These are phyloP conservation scores for Digitaria exilis DNA, from an alignment of 202 grass and related monocot species.

Conservation along the genomic window DNA sequence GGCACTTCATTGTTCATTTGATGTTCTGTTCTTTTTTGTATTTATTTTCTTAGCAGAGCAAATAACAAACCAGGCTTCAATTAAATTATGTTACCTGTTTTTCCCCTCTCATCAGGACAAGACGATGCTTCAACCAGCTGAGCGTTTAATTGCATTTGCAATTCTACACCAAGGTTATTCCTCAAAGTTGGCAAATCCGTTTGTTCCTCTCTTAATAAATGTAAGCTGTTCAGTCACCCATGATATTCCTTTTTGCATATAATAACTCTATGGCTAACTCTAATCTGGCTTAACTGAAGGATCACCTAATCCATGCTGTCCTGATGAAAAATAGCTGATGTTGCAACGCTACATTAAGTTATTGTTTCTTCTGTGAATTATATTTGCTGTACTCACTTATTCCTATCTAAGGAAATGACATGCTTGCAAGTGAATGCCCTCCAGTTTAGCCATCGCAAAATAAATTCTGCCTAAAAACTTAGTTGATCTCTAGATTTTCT, in stretches of 20 bases:
- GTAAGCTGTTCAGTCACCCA: slow-evolving; percentile 53
- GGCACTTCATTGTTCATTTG: slow-evolving; percentile 10
- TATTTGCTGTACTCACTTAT: background rate
- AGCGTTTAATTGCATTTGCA: slow-evolving; percentile 86
- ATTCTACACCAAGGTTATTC: slow-evolving; percentile 78
- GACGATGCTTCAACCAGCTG: slow-evolving; percentile 69
- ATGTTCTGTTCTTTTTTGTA: background rate
- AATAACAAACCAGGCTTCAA: background rate
- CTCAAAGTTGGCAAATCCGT: slow-evolving; percentile 73
- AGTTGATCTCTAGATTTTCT: background rate
- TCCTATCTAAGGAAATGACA: background rate
- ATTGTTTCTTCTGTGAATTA: background rate
- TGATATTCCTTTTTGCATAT: background rate
- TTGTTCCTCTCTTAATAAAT: slow-evolving; percentile 72
- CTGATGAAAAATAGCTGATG: background rate
- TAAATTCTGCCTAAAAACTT: background rate
- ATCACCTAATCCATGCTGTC: background rate
- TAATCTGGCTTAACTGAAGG: background rate
- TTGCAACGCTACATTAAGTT: background rate
- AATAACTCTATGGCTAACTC: background rate
- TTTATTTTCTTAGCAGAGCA: slow-evolving; percentile 16
- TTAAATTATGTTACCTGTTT: slow-evolving; percentile 14
- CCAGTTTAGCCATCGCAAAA: slow-evolving; percentile 1
- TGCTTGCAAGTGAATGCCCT: background rate
- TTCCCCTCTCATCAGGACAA: slow-evolving; percentile 64